Evolutionary conservation across 352 stramenopile genomes (phyloP).

Genomic region (Globisporangium echinulatum): DNA sequence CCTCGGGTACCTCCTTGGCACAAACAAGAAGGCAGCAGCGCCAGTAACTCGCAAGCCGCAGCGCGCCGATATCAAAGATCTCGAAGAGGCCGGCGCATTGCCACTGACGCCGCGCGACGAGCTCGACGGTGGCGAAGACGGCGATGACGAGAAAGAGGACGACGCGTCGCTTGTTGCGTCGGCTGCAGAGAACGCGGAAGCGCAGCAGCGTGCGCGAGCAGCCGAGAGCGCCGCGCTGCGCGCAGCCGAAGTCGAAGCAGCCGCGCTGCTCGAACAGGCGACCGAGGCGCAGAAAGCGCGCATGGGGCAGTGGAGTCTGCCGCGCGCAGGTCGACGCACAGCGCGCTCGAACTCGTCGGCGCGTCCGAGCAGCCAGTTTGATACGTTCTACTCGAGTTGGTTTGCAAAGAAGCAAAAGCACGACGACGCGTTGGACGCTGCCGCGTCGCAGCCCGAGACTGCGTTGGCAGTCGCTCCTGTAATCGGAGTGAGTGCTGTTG

Average conservation of each 20-base stretch:
- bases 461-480: background rate
- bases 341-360: constrained; percentile 31
- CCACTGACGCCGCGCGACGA: constrained; percentile 12
- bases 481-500: background rate
- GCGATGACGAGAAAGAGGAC: constrained; percentile 37
- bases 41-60: constrained; percentile 1
- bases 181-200: constrained; percentile 16
- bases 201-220: background rate
- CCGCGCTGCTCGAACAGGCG: constrained; percentile 20
- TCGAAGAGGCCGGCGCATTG: constrained; percentile 8
- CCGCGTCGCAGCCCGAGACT: constrained; percentile 1
- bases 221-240: constrained; percentile 11
- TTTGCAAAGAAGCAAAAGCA: constrained; percentile 51
- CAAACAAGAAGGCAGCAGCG: constrained; percentile 4
- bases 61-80: constrained; percentile 5
- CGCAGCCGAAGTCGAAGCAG: constrained; percentile 2
- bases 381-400: constrained; percentile 72
- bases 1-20: constrained; percentile 7
- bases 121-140: constrained; percentile 38
- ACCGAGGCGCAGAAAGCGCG: constrained; percentile 48
- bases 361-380: constrained; percentile 43
- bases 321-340: constrained; percentile 38
- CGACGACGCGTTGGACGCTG: constrained; percentile 18
- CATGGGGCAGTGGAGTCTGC: constrained; percentile 71
- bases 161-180: background rate